phyloP scores from a whole-genome alignment of 164 flowering plant genomes.

The Cinnamomum chago region DNA sequence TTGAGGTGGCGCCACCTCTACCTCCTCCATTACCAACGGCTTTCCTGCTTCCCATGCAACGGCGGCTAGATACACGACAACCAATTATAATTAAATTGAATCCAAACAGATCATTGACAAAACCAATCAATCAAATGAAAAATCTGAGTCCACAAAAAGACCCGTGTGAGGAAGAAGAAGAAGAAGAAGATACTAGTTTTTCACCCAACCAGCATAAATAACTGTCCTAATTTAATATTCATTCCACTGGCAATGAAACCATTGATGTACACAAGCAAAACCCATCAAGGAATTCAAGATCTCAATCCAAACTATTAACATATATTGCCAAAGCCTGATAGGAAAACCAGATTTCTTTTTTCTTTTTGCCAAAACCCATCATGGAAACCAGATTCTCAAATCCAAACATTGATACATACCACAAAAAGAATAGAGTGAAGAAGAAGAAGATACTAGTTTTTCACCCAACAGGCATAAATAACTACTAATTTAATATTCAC shows the following conservation, averaged over 20 bases:
- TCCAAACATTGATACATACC: too few relatives aligned
- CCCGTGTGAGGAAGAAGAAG: not conserved
- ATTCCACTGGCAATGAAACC: not conserved
- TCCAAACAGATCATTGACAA: not conserved
- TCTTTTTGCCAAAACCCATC: too few relatives aligned
- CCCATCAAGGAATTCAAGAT: not conserved
- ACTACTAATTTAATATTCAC: not conserved
- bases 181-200: not conserved
- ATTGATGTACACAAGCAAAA: not conserved
- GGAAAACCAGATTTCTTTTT: too few relatives aligned
- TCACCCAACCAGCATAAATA: not conserved
- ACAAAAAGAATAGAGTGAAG: too few relatives aligned
- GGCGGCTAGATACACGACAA: conserved; percentile 30
- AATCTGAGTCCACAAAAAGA: not conserved
- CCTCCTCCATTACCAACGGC: conserved; percentile 50
- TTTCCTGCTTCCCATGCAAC: conserved; percentile 60
- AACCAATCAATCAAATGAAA: not conserved
- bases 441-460: not conserved
- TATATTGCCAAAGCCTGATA: not conserved
- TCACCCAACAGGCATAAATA: not conserved
- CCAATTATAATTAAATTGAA: not conserved
- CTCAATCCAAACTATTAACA: too few relatives aligned
- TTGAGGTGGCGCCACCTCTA: conserved; percentile 52
- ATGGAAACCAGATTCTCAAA: too few relatives aligned
- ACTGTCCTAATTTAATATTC: not conserved